phyloP scores from a whole-genome alignment of 1,139 yeast species.

The Sugiyamaella sp. region DNA sequence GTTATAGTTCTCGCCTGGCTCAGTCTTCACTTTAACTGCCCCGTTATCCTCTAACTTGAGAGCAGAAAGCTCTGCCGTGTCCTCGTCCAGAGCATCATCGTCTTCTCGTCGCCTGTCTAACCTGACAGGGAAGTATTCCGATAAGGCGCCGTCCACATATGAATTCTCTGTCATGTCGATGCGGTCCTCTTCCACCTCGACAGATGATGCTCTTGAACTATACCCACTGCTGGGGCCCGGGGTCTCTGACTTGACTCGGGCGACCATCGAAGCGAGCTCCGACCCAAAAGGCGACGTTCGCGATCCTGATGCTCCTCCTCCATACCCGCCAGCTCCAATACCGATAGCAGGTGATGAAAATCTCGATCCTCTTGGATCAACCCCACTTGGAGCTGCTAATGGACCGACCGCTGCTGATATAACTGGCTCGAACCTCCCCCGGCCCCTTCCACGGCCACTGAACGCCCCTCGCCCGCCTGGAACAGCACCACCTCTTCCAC shows the following conservation, averaged over 20 bases:
- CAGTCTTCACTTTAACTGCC: conserved; percentile 28
- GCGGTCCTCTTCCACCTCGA: conserved; percentile 29
- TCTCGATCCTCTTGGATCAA: conserved; percentile 23
- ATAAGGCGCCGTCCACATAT: conserved; percentile 30
- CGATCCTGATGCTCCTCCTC: not conserved
- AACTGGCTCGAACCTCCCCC: conserved; percentile 37
- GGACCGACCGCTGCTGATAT: conserved; percentile 42
- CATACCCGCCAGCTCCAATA: conserved; percentile 3
- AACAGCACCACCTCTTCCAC: conserved; percentile 30
- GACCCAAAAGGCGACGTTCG: conserved; percentile 15
- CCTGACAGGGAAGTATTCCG: conserved; percentile 39
- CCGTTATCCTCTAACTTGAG: too few species aligned
- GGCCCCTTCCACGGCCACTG: conserved; percentile 23
- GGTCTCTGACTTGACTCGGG: conserved; percentile 32
- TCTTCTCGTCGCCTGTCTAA: conserved; percentile 34
- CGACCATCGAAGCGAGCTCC: conserved; percentile 19
- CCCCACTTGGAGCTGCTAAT: conserved; percentile 38
- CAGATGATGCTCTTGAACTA: conserved; percentile 23
- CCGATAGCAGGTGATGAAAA: conserved; percentile 23
- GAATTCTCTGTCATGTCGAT: conserved; percentile 35
- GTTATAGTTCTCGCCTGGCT: conserved; percentile 22
- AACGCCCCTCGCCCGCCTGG: conserved; percentile 28
- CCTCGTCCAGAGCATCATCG: conserved; percentile 41
- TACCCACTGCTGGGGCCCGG: conserved; percentile 26
- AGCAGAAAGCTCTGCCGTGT: too few species aligned